Evolutionary conservation across 306 rosid genomes (phyloP), one percentile per base, ranked within the genome.

Genomic region (Vigna mungo): DNA sequence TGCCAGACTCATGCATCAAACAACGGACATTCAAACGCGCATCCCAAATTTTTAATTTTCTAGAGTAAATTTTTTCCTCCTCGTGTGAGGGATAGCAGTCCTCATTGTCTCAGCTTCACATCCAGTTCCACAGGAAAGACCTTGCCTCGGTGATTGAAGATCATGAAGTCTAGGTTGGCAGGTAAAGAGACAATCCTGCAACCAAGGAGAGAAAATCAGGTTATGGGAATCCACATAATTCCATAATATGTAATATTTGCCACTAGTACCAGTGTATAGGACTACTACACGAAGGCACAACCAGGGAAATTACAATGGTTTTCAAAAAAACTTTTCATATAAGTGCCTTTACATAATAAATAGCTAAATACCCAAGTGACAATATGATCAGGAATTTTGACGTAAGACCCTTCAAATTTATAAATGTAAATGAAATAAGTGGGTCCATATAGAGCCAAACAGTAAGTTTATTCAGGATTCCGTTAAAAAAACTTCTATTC

Each of bases 81-180:
- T 78, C 34, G 15, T 43, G 18, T 6, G 30, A 51, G 41, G 44
- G 72, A 60, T 47, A 15, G 36, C 15, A 46, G 37, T 66, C 72
- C 78, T 86, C 84, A 90, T 39, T 79, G 83, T 78, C 76, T 93
- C 79, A 89, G 87, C 89, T 91, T 88, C 92, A 87, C n/a, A 83
- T 88, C 90, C 73, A 81, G 55, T 70, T 83, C 87, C 80, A 72
- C 4, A 0, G 97, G 90, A 47, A 84, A 84, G 68, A 78, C 88
- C 78, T 75, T 91, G 75, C 96, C 89, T 68, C 98, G 88, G 81
- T 91, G 95, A 80, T 93, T 93, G 89, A 93, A 93, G 81, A 88
- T 83, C 93, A 91, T 89, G 62, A 93, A 93, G 86, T 93, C 98
- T 55, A 82, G 78, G 83, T 88, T 93, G 69, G 78, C 92, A 37